Base-by-base conservation (phyloP, 192 early-diverging fungal species). In the Mortierella claussenii region DNA sequence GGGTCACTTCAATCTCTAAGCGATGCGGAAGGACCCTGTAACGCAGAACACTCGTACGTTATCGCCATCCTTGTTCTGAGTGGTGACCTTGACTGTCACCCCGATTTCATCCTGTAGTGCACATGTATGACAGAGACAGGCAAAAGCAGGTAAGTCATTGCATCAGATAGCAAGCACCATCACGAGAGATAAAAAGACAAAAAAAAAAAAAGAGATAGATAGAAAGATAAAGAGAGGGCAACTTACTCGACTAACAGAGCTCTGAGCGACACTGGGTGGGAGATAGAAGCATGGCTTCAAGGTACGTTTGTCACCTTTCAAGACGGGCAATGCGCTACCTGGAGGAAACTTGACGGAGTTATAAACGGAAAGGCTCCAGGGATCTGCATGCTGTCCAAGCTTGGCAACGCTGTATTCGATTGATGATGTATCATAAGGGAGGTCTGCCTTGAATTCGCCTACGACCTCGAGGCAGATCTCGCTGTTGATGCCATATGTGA, bases 201-300 rank as follows among this genome's bases (percentile, higher is more conserved):
- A n/a, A n/a, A n/a, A n/a, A n/a, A n/a, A n/a, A n/a, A n/a, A n/a
- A n/a, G n/a, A n/a, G n/a, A n/a, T n/a, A n/a, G n/a, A n/a, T n/a
- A n/a, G n/a, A n/a, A n/a, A n/a, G n/a, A n/a, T n/a, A n/a, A n/a
- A n/a, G n/a, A n/a, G n/a, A n/a, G n/a, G n/a, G n/a, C n/a, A n/a
- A n/a, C n/a, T n/a, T n/a, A n/a, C n/a, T n/a, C n/a, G n/a, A n/a
- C 17, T 4, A 0, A 24, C 17, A 34, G 4, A 20, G 33, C 32
- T n/a, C 12, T 56, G 3, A 13, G 0, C 12, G 36, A 62, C 31
- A 0, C 40, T 4, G 10, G 60, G 32, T 20, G 60, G 37, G 23
- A 62, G 26, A n/a, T 40, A 62, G 48, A 62, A 51, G 48, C 60
- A 62, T 26, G 48, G 12, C 34, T 37, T 52, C 23, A 42, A 18